Conservation (phyloP, 345 rosid genomes). For the Gossypium australe region DNA sequence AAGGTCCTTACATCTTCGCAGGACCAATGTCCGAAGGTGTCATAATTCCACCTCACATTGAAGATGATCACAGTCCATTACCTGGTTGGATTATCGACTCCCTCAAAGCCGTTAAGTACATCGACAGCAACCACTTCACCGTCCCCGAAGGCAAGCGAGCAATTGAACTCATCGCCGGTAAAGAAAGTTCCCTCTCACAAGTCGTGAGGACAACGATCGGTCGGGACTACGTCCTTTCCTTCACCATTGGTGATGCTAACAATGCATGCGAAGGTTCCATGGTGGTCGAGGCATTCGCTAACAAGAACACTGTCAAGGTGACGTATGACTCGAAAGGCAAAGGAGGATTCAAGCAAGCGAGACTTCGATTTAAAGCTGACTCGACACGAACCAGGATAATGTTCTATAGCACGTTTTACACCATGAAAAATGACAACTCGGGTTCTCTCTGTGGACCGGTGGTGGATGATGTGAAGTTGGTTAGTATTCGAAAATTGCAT, state of each 20-base stretch:
- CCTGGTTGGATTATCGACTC: conserved; percentile 82
- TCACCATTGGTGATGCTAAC: conserved; percentile 52
- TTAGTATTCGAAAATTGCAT: conserved; percentile 28
- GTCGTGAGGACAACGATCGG: conserved; percentile 35
- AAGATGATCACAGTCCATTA: conserved; percentile 60
- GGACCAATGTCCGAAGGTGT: conserved; percentile 48
- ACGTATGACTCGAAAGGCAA: conserved; percentile 53
- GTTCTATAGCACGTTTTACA: conserved; percentile 60
- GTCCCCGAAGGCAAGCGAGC: conserved; percentile 57
- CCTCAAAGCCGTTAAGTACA: conserved; percentile 72
- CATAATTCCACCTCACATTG: conserved; percentile 60
- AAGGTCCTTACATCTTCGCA: conserved; percentile 59
- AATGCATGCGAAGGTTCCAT: conserved; percentile 55
- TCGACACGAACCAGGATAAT: conserved; percentile 43
- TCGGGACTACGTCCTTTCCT: conserved; percentile 49
- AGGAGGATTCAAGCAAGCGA: conserved; percentile 47
- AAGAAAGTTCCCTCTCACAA: conserved; percentile 76
- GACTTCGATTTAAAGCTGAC: conserved; percentile 45
- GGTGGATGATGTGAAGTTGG: conserved; percentile 55
- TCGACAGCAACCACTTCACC: conserved; percentile 48
- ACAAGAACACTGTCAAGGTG: conserved; percentile 31
- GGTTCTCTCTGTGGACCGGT: conserved; percentile 81
- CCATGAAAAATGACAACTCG: conserved; percentile 53
- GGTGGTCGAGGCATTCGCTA: conserved; percentile 64
- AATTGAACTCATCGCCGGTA: conserved; percentile 65